Conservation (phyloP, 768 basidiomycete species). For the Mycena crocata region DNA sequence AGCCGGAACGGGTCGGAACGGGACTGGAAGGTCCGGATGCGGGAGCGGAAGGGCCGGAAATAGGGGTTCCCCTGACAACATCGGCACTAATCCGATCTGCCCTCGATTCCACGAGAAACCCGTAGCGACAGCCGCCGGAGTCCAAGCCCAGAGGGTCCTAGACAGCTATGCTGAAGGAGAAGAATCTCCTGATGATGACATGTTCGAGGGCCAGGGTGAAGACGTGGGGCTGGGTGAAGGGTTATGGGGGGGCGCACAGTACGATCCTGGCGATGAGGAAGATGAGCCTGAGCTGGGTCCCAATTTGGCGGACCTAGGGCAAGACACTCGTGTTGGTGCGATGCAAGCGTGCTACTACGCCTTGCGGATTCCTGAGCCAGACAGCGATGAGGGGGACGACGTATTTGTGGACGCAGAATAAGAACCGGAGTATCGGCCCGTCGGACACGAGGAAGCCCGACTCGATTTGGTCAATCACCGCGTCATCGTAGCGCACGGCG, state of each 20-base stretch:
- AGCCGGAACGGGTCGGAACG: too few species aligned
- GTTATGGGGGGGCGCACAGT: not conserved
- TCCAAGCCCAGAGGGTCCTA: not conserved
- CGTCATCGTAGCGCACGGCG: not conserved
- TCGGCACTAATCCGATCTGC: not conserved
- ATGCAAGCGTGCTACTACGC: not conserved
- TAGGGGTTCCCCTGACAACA: too few species aligned
- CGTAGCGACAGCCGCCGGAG: not conserved
- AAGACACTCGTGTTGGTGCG: not conserved
- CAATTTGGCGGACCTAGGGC: not conserved
- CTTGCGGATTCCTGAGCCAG: not conserved
- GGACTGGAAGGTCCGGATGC: too few species aligned
- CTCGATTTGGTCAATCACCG: not conserved
- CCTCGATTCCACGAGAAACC: not conserved
- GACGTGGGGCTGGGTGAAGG: not conserved
- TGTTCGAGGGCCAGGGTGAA: not conserved
- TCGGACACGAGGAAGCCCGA: not conserved
- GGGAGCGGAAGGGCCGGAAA: too few species aligned
- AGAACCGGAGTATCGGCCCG: not conserved
- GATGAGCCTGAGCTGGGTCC: not conserved
- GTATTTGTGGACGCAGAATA: too few species aligned
- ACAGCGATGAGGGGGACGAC: too few species aligned
- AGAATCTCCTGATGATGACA: not conserved
- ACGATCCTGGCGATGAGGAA: not conserved
- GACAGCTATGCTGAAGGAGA: not conserved